Conservation (phyloP, 2,329 filamentous ascomycete genomes). For the Parastagonospora avenae region DNA sequence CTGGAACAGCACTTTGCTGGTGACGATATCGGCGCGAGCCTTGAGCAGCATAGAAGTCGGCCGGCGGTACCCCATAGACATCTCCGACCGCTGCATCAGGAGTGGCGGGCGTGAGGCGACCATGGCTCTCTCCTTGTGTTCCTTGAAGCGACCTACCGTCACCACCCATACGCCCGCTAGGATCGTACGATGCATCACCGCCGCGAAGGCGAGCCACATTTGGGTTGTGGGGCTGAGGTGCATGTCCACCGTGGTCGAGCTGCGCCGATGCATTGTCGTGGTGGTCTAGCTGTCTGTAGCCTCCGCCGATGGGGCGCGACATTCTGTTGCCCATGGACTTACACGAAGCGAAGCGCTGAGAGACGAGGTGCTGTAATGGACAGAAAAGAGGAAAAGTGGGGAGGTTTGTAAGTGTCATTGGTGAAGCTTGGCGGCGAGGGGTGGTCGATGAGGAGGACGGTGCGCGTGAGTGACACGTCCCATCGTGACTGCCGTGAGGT, state of each 20-base stretch:
- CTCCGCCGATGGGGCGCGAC: not conserved
- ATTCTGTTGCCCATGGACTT: constrained; percentile 3
- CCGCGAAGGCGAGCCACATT: constrained; percentile 1
- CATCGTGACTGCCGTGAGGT: not conserved
- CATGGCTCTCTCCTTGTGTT: not conserved
- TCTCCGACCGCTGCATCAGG: not conserved
- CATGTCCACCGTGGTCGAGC: not conserved
- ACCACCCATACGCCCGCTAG: not conserved
- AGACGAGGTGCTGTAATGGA: too few relatives aligned
- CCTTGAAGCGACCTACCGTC: not conserved
- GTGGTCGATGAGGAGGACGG: constrained; percentile 14
- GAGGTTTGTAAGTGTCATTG: not conserved
- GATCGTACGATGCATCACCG: not conserved
- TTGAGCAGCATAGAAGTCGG: not conserved
- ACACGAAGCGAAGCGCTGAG: not conserved
- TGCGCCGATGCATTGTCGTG: not conserved
- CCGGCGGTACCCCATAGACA: constrained; percentile 6
- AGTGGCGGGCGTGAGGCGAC: not conserved
- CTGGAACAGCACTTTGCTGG: not conserved
- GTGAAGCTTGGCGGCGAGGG: not conserved
- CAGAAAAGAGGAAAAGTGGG: not conserved
- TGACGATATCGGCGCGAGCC: not conserved
- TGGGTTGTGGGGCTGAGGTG: not conserved
- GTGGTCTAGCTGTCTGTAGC: not conserved
- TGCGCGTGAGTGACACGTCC: constrained; percentile 7